Evolutionary conservation across 108 stramenopile genomes (phyloP).

Genomic region (Aurantiochytrium sp.): DNA sequence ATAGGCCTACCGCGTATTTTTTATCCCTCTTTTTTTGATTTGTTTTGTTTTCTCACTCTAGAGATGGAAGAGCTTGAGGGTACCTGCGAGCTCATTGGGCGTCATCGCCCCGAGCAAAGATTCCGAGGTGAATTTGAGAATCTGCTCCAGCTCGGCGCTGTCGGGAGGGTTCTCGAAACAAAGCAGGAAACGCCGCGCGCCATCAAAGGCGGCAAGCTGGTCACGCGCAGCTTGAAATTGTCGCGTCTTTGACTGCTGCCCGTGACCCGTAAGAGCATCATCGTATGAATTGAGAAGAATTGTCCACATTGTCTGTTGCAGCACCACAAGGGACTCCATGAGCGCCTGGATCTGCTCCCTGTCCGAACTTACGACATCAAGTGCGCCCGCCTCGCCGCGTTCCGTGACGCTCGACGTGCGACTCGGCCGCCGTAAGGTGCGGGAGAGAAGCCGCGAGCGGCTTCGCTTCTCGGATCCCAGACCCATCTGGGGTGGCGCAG

Average conservation of each 20-base stretch:
- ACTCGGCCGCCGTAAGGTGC: background rate
- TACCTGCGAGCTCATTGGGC: background rate
- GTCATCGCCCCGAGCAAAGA: background rate
- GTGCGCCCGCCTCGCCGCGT: background rate
- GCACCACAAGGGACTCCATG: background rate
- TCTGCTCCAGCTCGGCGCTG: background rate
- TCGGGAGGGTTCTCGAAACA: background rate
- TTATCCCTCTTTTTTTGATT: background rate
- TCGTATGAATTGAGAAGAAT: background rate
- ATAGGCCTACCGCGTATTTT: background rate
- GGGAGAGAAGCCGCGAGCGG: background rate
- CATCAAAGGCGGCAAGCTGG: background rate
- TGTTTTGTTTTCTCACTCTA: background rate
- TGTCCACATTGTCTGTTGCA: constrained; percentile 15
- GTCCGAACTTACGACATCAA: background rate
- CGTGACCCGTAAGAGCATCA: background rate
- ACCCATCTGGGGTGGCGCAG: background rate
- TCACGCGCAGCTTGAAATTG: background rate
- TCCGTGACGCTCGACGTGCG: background rate
- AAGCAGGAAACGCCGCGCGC: background rate
- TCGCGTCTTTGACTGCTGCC: background rate
- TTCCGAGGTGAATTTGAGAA: background rate
- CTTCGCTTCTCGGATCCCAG: background rate
- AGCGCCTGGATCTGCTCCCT: background rate
- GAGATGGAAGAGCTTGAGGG: background rate